Evolutionary conservation across 108 stramenopile genomes (phyloP), one percentile per base, ranked within the genome.

Genomic region (Cyclotella baltica): DNA sequence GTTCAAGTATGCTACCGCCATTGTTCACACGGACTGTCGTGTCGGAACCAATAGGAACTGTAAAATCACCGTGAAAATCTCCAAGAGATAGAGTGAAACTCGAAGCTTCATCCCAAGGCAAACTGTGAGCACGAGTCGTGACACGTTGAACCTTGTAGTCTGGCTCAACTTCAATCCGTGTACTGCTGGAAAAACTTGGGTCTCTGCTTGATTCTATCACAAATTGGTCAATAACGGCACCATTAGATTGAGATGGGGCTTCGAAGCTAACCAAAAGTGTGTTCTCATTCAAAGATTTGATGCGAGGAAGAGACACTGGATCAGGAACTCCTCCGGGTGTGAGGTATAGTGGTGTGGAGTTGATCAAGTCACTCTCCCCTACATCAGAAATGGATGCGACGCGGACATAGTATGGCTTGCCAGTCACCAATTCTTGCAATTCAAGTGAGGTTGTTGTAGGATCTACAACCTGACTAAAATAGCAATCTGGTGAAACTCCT

Each of bases 71-170:
- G 34, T 86, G 81, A 72, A 83, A 91, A 72, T 85, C 77, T 5
- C 86, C 88, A 27, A 88, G 71, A 15, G 90, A 91, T 29, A 91
- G 57, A 35, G 87, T 83, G 70, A 91, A 91, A 20, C 70, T 76
- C 0, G 86, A 85, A 51, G 34, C 34, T 46, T 50, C 56, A 37
- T 52, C 78, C 85, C 85, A 90, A 0, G 89, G 87, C 20, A 85
- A 38, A 20, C 83, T 88, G 62, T 90, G 89, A 34, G 88, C 89
- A 48, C 72, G 58, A 64, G 90, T 88, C 37, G 71, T 78, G 38
- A 91, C 75, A 35, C 84, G 71, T 63, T 91, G 90, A 46, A 87
- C 58, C 64, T 77, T 58, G 47, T 87, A 73, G 57, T 55, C 43
- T 10, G 78, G 72, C 48, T 65, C 40, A 25, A 61, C 72, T 55